phyloP scores from a whole-genome alignment of 2,329 filamentous ascomycete genomes.

The Monosporascus ibericus region DNA sequence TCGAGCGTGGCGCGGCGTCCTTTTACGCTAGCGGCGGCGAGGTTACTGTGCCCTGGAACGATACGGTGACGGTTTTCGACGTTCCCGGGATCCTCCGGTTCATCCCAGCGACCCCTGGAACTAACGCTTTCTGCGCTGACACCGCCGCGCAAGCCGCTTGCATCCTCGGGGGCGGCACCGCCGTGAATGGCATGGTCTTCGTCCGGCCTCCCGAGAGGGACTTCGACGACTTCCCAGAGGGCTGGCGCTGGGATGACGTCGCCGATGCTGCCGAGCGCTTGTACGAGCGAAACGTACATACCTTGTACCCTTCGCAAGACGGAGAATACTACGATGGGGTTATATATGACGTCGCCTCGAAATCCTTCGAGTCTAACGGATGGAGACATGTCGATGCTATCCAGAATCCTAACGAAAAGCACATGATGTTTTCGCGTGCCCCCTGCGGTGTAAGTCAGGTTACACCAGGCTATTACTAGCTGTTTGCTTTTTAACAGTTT shows the following conservation, averaged over 20 bases:
- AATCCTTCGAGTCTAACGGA: slow-evolving; percentile 10
- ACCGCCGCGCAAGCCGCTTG: slow-evolving; percentile 29
- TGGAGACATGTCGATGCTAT: slow-evolving; percentile 8
- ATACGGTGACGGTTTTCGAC: slow-evolving; percentile 24
- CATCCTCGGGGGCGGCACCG: slow-evolving; percentile 30
- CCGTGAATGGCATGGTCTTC: slow-evolving; percentile 28
- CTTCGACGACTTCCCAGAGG: slow-evolving; percentile 24
- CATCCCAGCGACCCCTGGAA: slow-evolving; percentile 13
- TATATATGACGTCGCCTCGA: slow-evolving; percentile 9
- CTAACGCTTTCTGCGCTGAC: slow-evolving; percentile 28
- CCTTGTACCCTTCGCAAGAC: slow-evolving; percentile 18
- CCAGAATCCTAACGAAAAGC: slow-evolving; percentile 11
- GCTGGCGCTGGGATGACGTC: slow-evolving; percentile 24
- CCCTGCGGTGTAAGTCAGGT: background rate
- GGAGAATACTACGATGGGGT: slow-evolving; percentile 14
- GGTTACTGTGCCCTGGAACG: slow-evolving; percentile 24
- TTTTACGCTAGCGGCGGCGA: slow-evolving; percentile 25
- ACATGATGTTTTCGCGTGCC: slow-evolving; percentile 4
- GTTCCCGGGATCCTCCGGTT: slow-evolving; percentile 23
- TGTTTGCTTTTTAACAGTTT: slow-evolving; percentile 30
- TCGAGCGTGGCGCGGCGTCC: slow-evolving; percentile 32
- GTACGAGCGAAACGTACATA: slow-evolving; percentile 21
- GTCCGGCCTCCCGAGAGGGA: slow-evolving; percentile 25
- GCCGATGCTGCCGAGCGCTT: slow-evolving; percentile 18
- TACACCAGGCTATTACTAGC: background rate